Evolutionary conservation across 2,329 filamentous ascomycete genomes (phyloP).

Genomic region (Ophiognomonia clavigignenti-juglandacearum): DNA sequence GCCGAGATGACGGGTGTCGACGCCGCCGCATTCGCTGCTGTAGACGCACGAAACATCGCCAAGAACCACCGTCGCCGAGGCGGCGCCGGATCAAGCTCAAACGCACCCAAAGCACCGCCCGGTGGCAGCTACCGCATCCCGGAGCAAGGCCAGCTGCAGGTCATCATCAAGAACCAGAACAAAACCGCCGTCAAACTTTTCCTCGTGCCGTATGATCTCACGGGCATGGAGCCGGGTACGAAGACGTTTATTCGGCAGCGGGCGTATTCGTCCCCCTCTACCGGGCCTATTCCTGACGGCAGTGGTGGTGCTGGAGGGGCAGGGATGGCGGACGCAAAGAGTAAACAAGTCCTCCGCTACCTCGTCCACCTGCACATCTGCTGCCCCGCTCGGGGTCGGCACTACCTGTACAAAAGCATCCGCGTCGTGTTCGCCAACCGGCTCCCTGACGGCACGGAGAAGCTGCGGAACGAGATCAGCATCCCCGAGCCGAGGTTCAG

Average conservation of each 20-base stretch:
- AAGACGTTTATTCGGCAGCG: conserved; percentile 96
- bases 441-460: conserved; percentile 92
- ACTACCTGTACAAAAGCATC: conserved; percentile 86
- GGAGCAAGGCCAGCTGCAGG: conserved; percentile 88
- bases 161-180: conserved; percentile 96
- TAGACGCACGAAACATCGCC: conserved; percentile 16
- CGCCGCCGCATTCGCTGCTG: not conserved
- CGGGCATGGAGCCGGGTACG: conserved; percentile 86
- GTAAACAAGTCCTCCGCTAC: conserved; percentile 76
- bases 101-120: conserved; percentile 55
- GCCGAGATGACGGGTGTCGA: conserved; percentile 21
- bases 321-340: too few species aligned
- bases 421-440: conserved; percentile 95
- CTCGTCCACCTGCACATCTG: conserved; percentile 92
- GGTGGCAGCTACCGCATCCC: conserved; percentile 93
- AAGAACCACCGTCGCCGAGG: conserved; percentile 33
- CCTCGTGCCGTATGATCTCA: conserved; percentile 85
- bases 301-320: too few species aligned
- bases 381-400: conserved; percentile 75
- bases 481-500: conserved; percentile 83
- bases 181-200: conserved; percentile 98
- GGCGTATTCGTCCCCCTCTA: conserved; percentile 66
- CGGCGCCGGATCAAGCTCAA: conserved; percentile 43
- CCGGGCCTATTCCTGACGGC: conserved; percentile 66
- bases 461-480: conserved; percentile 82